Base-by-base conservation (phyloP, 192 early-diverging fungal species). In the Gamsiella multidivaricata region DNA sequence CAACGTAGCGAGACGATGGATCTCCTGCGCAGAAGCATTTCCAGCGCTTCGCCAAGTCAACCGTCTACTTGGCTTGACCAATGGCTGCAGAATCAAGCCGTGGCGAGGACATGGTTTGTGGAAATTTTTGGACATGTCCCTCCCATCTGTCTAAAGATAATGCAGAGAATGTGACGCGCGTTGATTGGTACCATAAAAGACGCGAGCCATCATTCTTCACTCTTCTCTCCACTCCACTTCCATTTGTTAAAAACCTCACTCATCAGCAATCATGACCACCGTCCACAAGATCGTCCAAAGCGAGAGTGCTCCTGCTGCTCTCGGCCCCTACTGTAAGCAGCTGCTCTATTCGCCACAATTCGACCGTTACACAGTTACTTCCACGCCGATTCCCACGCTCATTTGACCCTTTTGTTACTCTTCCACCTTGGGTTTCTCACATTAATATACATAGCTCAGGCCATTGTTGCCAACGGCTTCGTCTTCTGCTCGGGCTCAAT, bases 401-500 rank as follows among this genome's bases (percentile, higher is more conserved):
- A 39, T 32, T 34, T 42, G 1, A 33, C 57, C 33, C 15, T 10
- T 18, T 29, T 41, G 10, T 41, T 41, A 17, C 36, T 26, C 42
- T 3, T n/a, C 33, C 32, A 34, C 47, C 29, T 53, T 60, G 15
- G 17, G 10, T 37, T 39, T 17, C 43, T 34, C 56, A 47, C 47
- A 36, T 55, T 43, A 25, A 29, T 18, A 43, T 47, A 25, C 33
- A 25, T 51, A 89, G 88, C 86, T 53, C 86, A 86, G 65, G 96
- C 92, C 33, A 88, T 98, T 62, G 83, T 92, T 37, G 91, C 90
- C 50, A 94, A 96, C 83, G 91, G 90, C 43, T 81, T 94, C 57
- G 89, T 95, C 18, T 98, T 88, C 74, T 91, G 89, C 22, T 95
- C 93, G 6, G 93, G 93, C 34, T 88, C 92, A 66, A 85, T 94